These are phyloP conservation scores for Talaromyces wortmannii DNA, from an alignment of 495 filamentous ascomycete genomes.

Conservation along the genomic window DNA sequence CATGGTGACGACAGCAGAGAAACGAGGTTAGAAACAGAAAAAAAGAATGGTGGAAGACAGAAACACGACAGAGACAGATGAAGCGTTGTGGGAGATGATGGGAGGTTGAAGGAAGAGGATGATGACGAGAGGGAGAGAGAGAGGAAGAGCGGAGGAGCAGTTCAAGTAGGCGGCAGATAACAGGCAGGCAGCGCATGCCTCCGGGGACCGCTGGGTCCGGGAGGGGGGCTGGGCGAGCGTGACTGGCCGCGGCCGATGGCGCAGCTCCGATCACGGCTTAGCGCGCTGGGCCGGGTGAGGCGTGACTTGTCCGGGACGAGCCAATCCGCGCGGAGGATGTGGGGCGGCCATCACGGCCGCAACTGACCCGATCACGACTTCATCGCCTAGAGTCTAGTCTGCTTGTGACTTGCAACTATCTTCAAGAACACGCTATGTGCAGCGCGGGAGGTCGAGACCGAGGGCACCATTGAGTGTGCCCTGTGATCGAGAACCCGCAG, in stretches of 20 bases:
- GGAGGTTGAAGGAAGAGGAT: constrained; percentile 16
- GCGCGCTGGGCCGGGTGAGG: background rate
- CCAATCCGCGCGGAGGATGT: background rate
- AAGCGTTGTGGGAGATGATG: constrained; percentile 9
- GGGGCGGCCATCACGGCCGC: background rate
- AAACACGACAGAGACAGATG: constrained; percentile 28
- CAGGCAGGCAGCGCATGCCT: background rate
- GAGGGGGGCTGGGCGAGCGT: background rate
- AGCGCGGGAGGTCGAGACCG: too few relatives aligned
- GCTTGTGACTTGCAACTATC: too few relatives aligned
- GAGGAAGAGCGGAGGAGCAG: constrained; percentile 9
- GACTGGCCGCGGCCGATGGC: background rate
- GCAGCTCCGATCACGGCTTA: background rate
- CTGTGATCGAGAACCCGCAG: too few relatives aligned
- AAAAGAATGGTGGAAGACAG: constrained; percentile 22
- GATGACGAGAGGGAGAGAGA: constrained; percentile 38
- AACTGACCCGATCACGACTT: background rate
- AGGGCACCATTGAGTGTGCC: too few relatives aligned
- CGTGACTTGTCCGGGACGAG: background rate
- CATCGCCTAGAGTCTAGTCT: too few relatives aligned
- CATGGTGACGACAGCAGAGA: constrained; percentile 46
- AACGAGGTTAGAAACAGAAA: constrained; percentile 1
- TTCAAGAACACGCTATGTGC: too few relatives aligned
- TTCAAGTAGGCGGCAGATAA: constrained; percentile 27
- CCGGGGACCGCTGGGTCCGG: background rate